Conservation (phyloP, 768 basidiomycete genomes). For the Tremella mesenterica region DNA sequence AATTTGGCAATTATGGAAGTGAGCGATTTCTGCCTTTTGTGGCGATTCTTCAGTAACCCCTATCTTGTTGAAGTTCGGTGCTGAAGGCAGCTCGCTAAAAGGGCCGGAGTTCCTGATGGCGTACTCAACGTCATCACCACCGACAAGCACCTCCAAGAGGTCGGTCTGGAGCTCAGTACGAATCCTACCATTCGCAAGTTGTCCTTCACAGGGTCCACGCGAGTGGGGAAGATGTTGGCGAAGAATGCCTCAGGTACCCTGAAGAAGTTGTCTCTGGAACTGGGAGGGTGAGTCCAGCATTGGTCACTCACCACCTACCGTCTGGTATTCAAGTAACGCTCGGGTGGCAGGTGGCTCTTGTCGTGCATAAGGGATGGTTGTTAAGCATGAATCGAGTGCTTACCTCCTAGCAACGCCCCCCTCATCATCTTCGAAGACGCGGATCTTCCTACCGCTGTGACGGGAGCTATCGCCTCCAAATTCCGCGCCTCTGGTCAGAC, state of each 20-base stretch:
- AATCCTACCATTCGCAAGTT: slow-evolving; percentile 78
- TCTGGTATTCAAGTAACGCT: no score
- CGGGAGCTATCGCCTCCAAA: slow-evolving; percentile 51
- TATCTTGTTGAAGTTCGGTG: background rate
- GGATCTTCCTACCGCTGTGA: slow-evolving; percentile 82
- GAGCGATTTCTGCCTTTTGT: slow-evolving; percentile 8
- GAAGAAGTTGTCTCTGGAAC: slow-evolving; percentile 45
- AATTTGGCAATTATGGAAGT: slow-evolving; percentile 86
- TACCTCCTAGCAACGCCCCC: slow-evolving; percentile 74
- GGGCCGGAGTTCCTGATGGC: slow-evolving; percentile 89
- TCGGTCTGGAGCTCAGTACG: slow-evolving; percentile 90
- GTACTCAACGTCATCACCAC: slow-evolving; percentile 93
- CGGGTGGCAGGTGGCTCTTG: no score
- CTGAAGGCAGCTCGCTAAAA: slow-evolving; percentile 57
- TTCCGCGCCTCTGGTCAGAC: slow-evolving; percentile 44
- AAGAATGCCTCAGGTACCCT: slow-evolving; percentile 40
- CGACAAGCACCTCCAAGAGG: slow-evolving; percentile 68
- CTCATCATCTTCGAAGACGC: slow-evolving; percentile 96
- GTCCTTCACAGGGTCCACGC: slow-evolving; percentile 62
- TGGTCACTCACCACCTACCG: no score
- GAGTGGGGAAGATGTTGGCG: slow-evolving; percentile 47
- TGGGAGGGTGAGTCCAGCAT: slow-evolving; percentile 29
- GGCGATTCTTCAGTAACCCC: background rate
- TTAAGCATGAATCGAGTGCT: no score
- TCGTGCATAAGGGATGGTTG: no score